Percentiles rank a stretch among this genome's conserved stretches.
Evolutionary conservation across 306 rosid genomes (phyloP).

Genomic region (Prunus davidiana): DNA sequence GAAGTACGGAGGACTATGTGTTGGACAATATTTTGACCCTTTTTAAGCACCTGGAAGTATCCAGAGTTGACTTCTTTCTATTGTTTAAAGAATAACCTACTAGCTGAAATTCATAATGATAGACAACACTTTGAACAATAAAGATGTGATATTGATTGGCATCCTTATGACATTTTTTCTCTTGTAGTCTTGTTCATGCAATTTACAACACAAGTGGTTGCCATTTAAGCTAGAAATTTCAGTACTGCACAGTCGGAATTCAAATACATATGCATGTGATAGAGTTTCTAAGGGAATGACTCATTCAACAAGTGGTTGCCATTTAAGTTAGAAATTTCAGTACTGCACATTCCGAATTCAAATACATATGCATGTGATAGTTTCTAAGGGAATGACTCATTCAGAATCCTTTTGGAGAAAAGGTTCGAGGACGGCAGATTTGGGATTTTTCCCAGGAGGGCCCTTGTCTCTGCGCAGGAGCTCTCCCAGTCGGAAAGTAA

Average conservation of each 20-base stretch:
- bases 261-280: slow-evolving; percentile 25
- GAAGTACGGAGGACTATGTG: slow-evolving; percentile 14
- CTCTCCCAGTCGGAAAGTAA: slow-evolving; percentile 80
- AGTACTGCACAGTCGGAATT: slow-evolving; percentile 9
- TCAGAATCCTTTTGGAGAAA: slow-evolving; percentile 47
- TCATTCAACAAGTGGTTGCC: slow-evolving; percentile 13
- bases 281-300: neutral
- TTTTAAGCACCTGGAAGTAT: slow-evolving; percentile 15
- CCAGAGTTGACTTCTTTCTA: slow-evolving; percentile 10
- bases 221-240: slow-evolving; percentile 7
- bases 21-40: neutral
- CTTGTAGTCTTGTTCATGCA: neutral
- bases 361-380: slow-evolving; percentile 26
- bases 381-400: slow-evolving; percentile 9
- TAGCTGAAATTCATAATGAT: slow-evolving; percentile 16
- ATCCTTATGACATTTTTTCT: slow-evolving; percentile 10
- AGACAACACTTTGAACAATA: slow-evolving; percentile 1
- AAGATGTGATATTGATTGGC: slow-evolving; percentile 16
- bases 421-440: slow-evolving; percentile 66
- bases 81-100: slow-evolving; percentile 16
- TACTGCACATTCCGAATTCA: slow-evolving; percentile 9
- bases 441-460: slow-evolving; percentile 89
- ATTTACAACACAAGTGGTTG: neutral
- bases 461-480: slow-evolving; percentile 88
- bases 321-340: slow-evolving; percentile 8